A percentile compares a stretch with the other conserved stretches of the same genome.
These are phyloP conservation scores for Chrysochromulina tobinii DNA, from an alignment of 78 protist genomes.

Conservation along the genomic window DNA sequence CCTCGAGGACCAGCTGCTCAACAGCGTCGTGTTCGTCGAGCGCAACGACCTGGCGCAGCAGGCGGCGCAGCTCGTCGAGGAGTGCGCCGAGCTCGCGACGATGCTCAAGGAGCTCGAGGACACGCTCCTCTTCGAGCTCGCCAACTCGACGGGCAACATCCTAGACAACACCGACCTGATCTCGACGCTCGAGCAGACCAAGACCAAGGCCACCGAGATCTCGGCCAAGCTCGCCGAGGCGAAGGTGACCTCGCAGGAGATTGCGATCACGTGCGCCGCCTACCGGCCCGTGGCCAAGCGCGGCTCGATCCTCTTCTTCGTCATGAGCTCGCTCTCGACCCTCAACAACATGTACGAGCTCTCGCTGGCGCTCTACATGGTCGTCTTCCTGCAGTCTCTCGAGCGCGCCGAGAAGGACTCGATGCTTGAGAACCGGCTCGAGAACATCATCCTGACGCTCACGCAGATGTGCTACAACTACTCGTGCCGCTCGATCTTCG, in stretches of 20 bases:
- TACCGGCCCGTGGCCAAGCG: conserved; percentile 85
- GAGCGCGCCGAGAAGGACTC: background rate
- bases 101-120: conserved; percentile 86
- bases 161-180: conserved; percentile 86
- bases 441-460: conserved; percentile 68
- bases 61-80: conserved; percentile 57
- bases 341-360: conserved; percentile 87
- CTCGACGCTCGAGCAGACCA: conserved; percentile 76
- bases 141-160: conserved; percentile 70
- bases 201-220: conserved; percentile 71
- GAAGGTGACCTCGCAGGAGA: conserved; percentile 56
- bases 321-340: conserved; percentile 57
- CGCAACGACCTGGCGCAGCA: conserved; percentile 63
- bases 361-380: conserved; percentile 80
- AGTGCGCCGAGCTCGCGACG: conserved; percentile 57
- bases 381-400: conserved; percentile 71
- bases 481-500: conserved; percentile 83
- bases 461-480: conserved; percentile 75
- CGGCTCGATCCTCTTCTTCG: conserved; percentile 87
- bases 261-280: conserved; percentile 51
- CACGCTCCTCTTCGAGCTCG: conserved; percentile 78
- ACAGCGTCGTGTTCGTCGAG: conserved; percentile 72
- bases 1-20: conserved; percentile 85
- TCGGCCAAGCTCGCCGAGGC: conserved; percentile 68
- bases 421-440: conserved; percentile 61